Base-by-base conservation (phyloP, 2,329 filamentous ascomycete species). In the Coniochaeta pulveracea region DNA sequence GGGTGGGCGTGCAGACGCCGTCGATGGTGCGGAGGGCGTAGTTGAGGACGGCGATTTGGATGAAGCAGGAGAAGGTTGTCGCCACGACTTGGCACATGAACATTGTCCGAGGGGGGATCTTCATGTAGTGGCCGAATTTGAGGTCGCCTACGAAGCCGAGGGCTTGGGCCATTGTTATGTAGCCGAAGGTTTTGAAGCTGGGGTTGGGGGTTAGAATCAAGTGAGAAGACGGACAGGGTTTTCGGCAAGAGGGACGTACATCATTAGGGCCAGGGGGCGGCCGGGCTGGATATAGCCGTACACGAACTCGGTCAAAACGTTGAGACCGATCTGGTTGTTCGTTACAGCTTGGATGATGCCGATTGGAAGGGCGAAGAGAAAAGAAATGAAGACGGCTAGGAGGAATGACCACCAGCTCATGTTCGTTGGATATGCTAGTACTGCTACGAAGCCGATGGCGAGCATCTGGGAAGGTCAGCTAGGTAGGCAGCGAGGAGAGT, bases 211-310 rank as follows among this genome's bases (percentile, higher is more conserved):
- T 54, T 33, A 54, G 47, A 26, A 36, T 3, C 8, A 8, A 15
- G 12, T n/a, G 9, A 26, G 6, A 14, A 25, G 19, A n/a, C n/a
- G n/a, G 29, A 24, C 12, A 17, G 16, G 18, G 18, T 14, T n/a
- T n/a, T n/a, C n/a, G 2, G 12, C 12, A 12, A 28, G 32, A 6
- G 6, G 5, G 15, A 47, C 60, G 43, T 49, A 81, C 59, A 85
- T 64, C 80, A 86, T 85, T 40, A 85, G 69, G 0, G 76, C 80
- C 35, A 85, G 57, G 0, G 81, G 80, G 5, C 70, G 60, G 3
- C 81, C 81, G 0, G 80, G 80, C 40, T 83, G 77, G 45, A 85
- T 80, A 46, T 85, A 85, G 2, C 81, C 81, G 37, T 76, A 74
- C 4, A 86, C 59, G 41, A 85, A 83, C 55, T 84, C 80, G 1